Evolutionary conservation across 495 filamentous ascomycete genomes (phyloP).

Genomic region (Aspergillus bridgeri): DNA sequence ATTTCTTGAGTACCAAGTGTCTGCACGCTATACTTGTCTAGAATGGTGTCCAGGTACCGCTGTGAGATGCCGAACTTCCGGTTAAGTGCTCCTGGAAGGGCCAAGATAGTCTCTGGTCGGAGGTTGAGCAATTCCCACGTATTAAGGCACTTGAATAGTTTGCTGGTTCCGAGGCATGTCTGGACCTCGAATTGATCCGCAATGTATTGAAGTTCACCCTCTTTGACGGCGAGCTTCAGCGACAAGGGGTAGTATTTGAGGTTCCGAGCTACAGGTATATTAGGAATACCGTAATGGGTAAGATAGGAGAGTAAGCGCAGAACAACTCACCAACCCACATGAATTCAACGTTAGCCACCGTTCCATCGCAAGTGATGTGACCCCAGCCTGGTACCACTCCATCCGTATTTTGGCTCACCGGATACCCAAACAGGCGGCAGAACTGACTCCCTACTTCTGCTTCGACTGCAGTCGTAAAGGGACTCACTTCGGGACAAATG

Average conservation of each 20-base stretch:
- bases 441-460: conserved; percentile 42
- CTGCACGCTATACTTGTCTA: conserved; percentile 37
- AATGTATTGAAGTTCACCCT: conserved; percentile 30
- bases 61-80: conserved; percentile 32
- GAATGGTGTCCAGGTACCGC: conserved; percentile 22
- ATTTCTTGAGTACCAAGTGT: conserved; percentile 29
- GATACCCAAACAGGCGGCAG: conserved; percentile 43
- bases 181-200: conserved; percentile 30
- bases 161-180: conserved; percentile 29
- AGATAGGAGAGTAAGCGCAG: too few species aligned
- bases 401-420: conserved; percentile 20
- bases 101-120: conserved; percentile 31
- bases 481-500: conserved; percentile 43
- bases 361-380: conserved; percentile 42
- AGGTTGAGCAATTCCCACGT: conserved; percentile 48
- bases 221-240: conserved; percentile 32
- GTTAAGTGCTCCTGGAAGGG: conserved; percentile 34
- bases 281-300: too few species aligned
- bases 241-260: conserved; percentile 48
- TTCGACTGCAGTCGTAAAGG: conserved; percentile 38
- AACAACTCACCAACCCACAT: conserved; percentile 29
- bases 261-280: conserved; percentile 36
- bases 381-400: conserved; percentile 28
- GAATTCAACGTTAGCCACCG: conserved; percentile 47
- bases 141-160: conserved; percentile 31